phyloP scores from a whole-genome alignment of 2,329 filamentous ascomycete species.

The Ophiostoma fasciatum region DNA sequence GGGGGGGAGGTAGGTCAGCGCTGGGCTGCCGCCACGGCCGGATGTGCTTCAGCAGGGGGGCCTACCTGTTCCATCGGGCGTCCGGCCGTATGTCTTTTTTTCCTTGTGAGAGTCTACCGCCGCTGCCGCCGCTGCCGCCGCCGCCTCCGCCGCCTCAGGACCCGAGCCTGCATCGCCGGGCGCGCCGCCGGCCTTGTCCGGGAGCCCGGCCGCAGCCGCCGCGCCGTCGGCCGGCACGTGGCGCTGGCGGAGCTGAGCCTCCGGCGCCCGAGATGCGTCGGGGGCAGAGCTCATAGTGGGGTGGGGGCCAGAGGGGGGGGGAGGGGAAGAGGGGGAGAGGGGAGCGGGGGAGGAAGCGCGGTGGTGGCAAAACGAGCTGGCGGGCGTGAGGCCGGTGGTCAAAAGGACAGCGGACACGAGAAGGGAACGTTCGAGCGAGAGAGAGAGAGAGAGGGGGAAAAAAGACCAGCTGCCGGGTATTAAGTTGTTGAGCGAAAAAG shows the following conservation, averaged over 20 bases:
- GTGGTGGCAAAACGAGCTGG: not conserved
- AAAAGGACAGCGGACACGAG: not conserved
- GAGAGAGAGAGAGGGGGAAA: not conserved
- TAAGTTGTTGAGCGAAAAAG: constrained; percentile 1
- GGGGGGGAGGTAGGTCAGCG: no score
- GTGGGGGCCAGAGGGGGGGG: not conserved
- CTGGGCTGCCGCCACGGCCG: no score
- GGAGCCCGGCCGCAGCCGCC: not conserved
- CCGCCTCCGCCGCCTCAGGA: no score
- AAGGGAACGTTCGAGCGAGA: not conserved
- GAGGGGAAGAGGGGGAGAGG: not conserved
- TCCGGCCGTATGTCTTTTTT: constrained; percentile 79
- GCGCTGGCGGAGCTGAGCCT: constrained; percentile 7
- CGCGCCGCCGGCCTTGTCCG: not conserved
- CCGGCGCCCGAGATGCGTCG: constrained; percentile 6
- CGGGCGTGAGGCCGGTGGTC: not conserved
- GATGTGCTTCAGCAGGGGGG: no score
- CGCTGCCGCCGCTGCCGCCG: not conserved
- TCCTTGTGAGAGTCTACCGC: constrained; percentile 14
- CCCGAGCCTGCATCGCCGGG: no score
- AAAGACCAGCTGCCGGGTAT: constrained; percentile 1
- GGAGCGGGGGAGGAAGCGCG: not conserved
- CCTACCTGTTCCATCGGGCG: constrained; percentile 80
- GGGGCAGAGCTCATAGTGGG: constrained; percentile 7
- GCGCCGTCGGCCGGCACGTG: constrained; percentile 2